phyloP scores from a whole-genome alignment of 179 eudicot genomes.

The Beta lomatogona region DNA sequence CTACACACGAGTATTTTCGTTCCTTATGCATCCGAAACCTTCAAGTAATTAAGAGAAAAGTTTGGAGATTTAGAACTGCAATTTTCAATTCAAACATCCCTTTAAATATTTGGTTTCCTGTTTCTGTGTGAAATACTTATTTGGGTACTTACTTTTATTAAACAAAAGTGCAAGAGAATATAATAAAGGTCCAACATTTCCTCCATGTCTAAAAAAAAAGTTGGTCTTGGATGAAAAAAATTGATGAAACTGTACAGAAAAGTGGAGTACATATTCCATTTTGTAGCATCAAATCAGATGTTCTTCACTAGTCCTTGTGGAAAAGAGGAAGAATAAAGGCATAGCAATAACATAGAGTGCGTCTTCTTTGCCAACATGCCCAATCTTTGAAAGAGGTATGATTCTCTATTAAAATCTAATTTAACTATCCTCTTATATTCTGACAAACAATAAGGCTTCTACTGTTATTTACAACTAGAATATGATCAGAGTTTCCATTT shows the following conservation, averaged over 20 bases:
- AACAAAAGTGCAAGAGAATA: too few species aligned
- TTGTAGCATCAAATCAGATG: background rate
- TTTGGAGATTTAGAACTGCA: too few species aligned
- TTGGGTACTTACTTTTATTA: too few species aligned
- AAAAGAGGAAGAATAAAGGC: conserved; percentile 14
- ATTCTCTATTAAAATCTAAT: background rate
- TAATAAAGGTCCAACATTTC: too few species aligned
- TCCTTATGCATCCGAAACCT: too few species aligned
- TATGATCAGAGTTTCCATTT: background rate
- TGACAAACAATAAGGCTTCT: too few species aligned
- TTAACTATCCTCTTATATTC: too few species aligned
- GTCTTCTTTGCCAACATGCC: background rate
- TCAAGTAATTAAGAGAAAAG: too few species aligned
- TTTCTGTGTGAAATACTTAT: background rate
- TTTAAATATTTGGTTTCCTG: background rate
- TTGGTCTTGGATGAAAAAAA: background rate
- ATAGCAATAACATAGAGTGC: background rate
- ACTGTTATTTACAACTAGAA: too few species aligned
- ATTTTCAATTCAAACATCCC: background rate
- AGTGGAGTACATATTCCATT: background rate
- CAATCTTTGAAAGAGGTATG: background rate
- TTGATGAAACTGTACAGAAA: background rate
- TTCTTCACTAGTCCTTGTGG: conserved; percentile 10
- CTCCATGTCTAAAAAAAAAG: background rate
- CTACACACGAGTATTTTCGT: too few species aligned